Evolutionary conservation across 768 basidiomycete genomes (phyloP).

Genomic region (Tricholoma hemisulphureum): DNA sequence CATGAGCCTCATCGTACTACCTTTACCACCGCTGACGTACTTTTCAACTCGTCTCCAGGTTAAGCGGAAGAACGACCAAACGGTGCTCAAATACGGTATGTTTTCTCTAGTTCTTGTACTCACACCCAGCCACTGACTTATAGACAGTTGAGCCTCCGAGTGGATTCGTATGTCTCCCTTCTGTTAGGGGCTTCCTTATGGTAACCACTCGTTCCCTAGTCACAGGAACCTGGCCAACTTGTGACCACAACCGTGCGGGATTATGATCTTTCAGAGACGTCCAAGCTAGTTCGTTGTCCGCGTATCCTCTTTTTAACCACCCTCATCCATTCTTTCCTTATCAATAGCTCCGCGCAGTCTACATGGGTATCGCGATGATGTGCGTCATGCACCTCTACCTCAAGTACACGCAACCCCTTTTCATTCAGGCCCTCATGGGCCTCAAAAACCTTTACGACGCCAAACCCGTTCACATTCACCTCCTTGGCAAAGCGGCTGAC

Average conservation of each 20-base stretch:
- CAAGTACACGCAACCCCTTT: conserved; percentile 94
- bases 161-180: conserved; percentile 62
- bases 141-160: conserved; percentile 68
- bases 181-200: background rate
- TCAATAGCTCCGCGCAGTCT: conserved; percentile 59
- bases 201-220: conserved; percentile 34
- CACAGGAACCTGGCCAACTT: conserved; percentile 66
- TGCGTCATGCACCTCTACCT: conserved; percentile 90
- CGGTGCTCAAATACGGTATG: conserved; percentile 90
- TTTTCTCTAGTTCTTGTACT: background rate
- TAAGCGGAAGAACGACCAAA: conserved; percentile 93
- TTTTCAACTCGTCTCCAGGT: conserved; percentile 47
- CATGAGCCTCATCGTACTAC: background rate
- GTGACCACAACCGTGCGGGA: conserved; percentile 91
- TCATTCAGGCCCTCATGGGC: conserved; percentile 95
- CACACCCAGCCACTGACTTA: background rate
- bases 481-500: conserved; percentile 74
- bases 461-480: conserved; percentile 77
- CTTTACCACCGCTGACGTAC: background rate
- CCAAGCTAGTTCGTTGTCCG: conserved; percentile 61
- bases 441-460: conserved; percentile 87
- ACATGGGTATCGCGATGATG: conserved; percentile 84
- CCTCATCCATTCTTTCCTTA: background rate
- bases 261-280: conserved; percentile 87
- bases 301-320: background rate